Base-by-base conservation (phyloP, 345 rosid species). In the Gossypium arboreum region DNA sequence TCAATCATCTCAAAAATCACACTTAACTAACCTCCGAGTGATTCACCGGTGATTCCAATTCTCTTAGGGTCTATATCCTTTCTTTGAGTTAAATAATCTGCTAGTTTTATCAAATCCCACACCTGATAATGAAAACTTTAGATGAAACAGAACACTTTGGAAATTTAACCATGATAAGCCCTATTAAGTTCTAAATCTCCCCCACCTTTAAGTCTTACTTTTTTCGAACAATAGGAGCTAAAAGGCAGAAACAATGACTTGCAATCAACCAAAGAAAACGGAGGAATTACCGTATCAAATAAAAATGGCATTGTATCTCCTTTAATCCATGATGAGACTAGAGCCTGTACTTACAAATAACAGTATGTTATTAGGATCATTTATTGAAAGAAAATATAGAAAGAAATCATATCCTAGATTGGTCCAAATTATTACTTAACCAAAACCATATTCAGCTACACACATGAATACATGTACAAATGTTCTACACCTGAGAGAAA, bases 41-140 rank as follows among this genome's bases (percentile, higher is more conserved):
- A 93, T 79, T 86, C 91, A 13, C 99, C 98, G 0, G 96, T 93
- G 78, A 94, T 91, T 80, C 99, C 98, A 79, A 93, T 94, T 83
- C 87, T 86, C 27, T 74, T 55, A 29, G 92, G 87, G 79, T 93
- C 94, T 75, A 93, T 86, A 80, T 95, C 97, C 64, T 88, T 86
- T 56, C 98, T 93, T 62, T 84, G 83, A 2, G 83, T 83, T 34
- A 95, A 88, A 88, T 89, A 93, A 68, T 95, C 98, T 62, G 90
- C 94, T 75, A 95, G 83, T 80, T 90, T 95, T 76, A 91, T 84
- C 89, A 95, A 79, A 84, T 93, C 99, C 98, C 98, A 93, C 0
- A 80, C 92, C 98, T 93, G 82, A 69, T 82, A 64, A 3, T 50
- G 55, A 69, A 63, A 73, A 34, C 1, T 58, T 67, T 39, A 20